Evolutionary conservation across 1,284 basidiomycete species (phyloP).

Genomic region (Tilletia caries): DNA sequence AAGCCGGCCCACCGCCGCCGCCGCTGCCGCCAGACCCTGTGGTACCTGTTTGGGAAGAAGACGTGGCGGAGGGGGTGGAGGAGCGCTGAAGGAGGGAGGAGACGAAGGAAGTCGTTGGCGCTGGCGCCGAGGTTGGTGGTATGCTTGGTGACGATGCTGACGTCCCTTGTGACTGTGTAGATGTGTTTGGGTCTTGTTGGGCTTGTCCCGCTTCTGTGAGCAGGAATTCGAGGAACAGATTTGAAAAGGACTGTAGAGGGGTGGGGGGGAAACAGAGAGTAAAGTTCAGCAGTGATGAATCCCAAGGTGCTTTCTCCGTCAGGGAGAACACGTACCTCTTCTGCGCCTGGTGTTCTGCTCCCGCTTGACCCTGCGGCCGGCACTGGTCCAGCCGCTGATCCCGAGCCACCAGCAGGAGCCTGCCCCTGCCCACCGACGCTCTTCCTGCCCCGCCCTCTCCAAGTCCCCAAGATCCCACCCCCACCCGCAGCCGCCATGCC

Average conservation of each 20-base stretch:
- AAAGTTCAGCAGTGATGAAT: not conserved
- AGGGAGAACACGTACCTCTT: conserved; percentile 28
- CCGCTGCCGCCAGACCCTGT: not conserved
- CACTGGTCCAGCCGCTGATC: too few relatives aligned
- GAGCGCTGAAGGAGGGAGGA: not conserved
- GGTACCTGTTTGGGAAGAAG: not conserved
- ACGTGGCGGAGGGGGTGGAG: not conserved
- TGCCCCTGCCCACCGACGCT: not conserved
- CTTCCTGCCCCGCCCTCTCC: not conserved
- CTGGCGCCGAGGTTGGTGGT: not conserved
- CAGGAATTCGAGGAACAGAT: conserved; percentile 51
- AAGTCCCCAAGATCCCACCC: not conserved
- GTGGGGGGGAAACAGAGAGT: not conserved
- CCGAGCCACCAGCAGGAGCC: too few relatives aligned
- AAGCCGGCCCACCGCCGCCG: not conserved
- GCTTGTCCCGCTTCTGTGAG: conserved; percentile 42
- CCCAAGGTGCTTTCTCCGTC: not conserved
- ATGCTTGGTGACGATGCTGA: conserved; percentile 1
- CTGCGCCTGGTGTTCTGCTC: conserved; percentile 13
- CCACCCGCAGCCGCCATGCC: not conserved
- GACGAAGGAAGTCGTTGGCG: not conserved
- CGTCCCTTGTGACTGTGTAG: not conserved
- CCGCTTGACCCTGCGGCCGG: conserved; percentile 4
- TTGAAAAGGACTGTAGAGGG: conserved; percentile 35
- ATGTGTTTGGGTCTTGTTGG: conserved; percentile 10